Evolutionary conservation across 352 stramenopile species (phyloP).

Genomic region (Pythium brassicae): DNA sequence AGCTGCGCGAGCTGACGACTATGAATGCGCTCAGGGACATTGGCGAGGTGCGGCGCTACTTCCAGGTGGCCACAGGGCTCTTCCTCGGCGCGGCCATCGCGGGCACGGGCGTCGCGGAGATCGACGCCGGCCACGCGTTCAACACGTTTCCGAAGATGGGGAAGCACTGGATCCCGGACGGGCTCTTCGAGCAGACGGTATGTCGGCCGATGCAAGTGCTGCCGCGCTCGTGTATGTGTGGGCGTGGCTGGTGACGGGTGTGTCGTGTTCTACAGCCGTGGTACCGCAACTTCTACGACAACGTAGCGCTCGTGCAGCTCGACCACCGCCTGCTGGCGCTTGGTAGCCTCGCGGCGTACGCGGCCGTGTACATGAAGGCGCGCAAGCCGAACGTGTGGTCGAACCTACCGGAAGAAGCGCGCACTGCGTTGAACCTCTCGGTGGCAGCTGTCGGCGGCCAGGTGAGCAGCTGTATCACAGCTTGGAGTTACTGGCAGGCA

Average conservation of each 20-base stretch:
- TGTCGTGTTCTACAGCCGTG: conserved; percentile 33
- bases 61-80: conserved; percentile 36
- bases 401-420: conserved; percentile 56
- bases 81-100: conserved; percentile 33
- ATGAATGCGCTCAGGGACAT: conserved; percentile 44
- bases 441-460: conserved; percentile 49
- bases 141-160: conserved; percentile 96
- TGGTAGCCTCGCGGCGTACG: conserved; percentile 64
- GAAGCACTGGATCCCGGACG: conserved; percentile 84
- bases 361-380: conserved; percentile 43
- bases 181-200: conserved; percentile 55
- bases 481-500: not conserved
- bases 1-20: conserved; percentile 47
- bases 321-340: conserved; percentile 94
- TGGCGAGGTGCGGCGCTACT: conserved; percentile 43
- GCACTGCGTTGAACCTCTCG: conserved; percentile 47
- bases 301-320: conserved; percentile 95
- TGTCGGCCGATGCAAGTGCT: not conserved
- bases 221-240: too few relatives aligned
- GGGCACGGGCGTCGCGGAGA: conserved; percentile 86
- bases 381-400: conserved; percentile 62
- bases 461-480: too few relatives aligned
- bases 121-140: conserved; percentile 96
- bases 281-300: conserved; percentile 94
- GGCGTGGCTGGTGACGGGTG: not conserved